phyloP scores from a whole-genome alignment of 2,329 filamentous ascomycete genomes.

The Cercospora beticola region DNA sequence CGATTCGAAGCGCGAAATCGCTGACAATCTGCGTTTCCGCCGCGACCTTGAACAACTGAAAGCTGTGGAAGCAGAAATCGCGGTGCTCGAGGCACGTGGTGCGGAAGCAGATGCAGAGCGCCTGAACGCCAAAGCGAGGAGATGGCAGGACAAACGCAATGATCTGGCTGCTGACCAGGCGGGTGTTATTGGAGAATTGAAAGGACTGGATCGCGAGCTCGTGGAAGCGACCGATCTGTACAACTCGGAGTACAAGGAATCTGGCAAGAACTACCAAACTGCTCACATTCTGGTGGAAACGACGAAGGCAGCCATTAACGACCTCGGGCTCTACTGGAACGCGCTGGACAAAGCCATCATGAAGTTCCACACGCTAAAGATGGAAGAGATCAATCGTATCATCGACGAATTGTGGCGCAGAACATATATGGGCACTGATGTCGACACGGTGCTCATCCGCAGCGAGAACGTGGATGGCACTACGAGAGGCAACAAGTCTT shows the following conservation, averaged over 20 bases:
- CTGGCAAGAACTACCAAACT: conserved; percentile 77
- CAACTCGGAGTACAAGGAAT: conserved; percentile 82
- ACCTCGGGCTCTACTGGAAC: conserved; percentile 75
- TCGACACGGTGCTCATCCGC: conserved; percentile 92
- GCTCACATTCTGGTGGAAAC: conserved; percentile 86
- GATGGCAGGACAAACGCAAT: conserved; percentile 67
- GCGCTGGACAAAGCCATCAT: conserved; percentile 96
- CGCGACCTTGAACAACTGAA: conserved; percentile 69
- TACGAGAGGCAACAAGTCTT: conserved; percentile 70
- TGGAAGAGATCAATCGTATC: conserved; percentile 96
- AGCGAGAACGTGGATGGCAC: conserved; percentile 73
- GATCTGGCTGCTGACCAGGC: conserved; percentile 70
- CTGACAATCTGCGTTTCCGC: conserved; percentile 84
- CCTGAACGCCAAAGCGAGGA: conserved; percentile 67
- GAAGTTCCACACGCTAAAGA: conserved; percentile 93
- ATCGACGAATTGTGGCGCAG: conserved; percentile 95
- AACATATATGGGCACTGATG: conserved; percentile 95
- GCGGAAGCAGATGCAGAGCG: conserved; percentile 78
- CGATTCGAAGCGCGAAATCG: conserved; percentile 80
- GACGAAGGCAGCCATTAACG: conserved; percentile 88
- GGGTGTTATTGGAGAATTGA: conserved; percentile 73
- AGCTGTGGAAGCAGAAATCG: conserved; percentile 66
- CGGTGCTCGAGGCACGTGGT: conserved; percentile 72
- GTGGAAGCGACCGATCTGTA: conserved; percentile 72
- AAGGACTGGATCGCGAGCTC: conserved; percentile 80